Base-by-base conservation (phyloP, 2,329 filamentous ascomycete species). In the Neocatenulostroma microsporum region DNA sequence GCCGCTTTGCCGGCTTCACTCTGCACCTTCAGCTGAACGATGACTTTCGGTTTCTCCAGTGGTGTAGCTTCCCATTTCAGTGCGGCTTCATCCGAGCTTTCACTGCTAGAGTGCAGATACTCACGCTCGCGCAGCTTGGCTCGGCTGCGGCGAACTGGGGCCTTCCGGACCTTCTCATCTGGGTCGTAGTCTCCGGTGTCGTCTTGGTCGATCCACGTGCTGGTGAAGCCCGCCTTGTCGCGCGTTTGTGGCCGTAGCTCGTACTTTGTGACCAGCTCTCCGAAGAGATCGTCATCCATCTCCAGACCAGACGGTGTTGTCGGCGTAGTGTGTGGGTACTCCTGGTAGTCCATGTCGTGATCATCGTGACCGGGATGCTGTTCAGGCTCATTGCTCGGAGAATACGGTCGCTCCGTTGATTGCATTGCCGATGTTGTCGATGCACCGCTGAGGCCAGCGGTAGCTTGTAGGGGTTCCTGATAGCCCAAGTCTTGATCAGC, bases 121-220 rank as follows among this genome's bases (percentile, higher is more conserved):
- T 26, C 17, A 15, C 28, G 40, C 34, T 35, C n/a, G n/a, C 21
- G 25, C 13, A 26, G 25, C 37, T 17, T 42, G 24, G 30, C 26
- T 31, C 23, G 15, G 18, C 10, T 24, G 11, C 41, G 38, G 18
- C 38, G 17, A 12, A n/a, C 11, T 14, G 18, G 40, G 13, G 36
- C 27, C 19, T 36, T 27, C 25, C 38, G 37, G 13, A 19, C 13
- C 30, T 54, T 41, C 29, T 45, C 39, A 1, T 26, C 24, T 6
- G 48, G 60, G 33, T 53, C 45, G 37, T 62, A 65, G 30, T 60
- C 49, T 3, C 56, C 57, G 15, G 56, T 61, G 1, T 54, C 35
- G 18, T 65, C 61, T 2, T 54, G 39, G 39, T 64, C 62, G 19
- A 59, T 42, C 53, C 58, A 62, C 6, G 51, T 50, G 21, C 36